Conservation (phyloP, 805 yeast genomes). For the Metschnikowia henanensis region DNA sequence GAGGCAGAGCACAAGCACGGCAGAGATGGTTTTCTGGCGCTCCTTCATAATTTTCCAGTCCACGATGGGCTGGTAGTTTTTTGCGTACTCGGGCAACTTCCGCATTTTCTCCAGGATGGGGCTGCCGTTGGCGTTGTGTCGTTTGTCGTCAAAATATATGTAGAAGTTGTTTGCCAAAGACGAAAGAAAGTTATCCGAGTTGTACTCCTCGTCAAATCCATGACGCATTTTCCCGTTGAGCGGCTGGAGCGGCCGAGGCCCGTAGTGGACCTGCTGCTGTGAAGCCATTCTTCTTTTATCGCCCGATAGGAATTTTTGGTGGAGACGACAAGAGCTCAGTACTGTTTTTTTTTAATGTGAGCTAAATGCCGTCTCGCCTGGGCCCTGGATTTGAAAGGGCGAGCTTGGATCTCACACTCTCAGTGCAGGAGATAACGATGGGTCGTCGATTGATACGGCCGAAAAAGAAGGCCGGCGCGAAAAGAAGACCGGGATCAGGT, state of each 20-base stretch:
- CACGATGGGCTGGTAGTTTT: constrained; percentile 65
- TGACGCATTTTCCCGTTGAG: constrained; percentile 60
- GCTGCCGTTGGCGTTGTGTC: constrained; percentile 88
- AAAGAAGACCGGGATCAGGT: too few species aligned
- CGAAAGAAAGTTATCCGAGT: constrained; percentile 54
- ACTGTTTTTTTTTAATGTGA: too few species aligned
- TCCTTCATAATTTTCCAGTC: constrained; percentile 94
- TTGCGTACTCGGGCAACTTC: constrained; percentile 34
- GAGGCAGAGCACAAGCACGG: constrained; percentile 86
- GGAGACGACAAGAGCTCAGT: too few species aligned
- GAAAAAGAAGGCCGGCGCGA: neutral
- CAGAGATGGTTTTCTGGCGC: constrained; percentile 89
- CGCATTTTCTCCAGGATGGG: constrained; percentile 63
- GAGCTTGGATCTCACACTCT: neutral
- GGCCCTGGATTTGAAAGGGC: neutral
- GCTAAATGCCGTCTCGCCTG: too few species aligned
- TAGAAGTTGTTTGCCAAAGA: constrained; percentile 66
- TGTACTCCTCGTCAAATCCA: constrained; percentile 64
- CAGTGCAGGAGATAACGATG: constrained; percentile 13
- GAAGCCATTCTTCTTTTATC: constrained; percentile 18
- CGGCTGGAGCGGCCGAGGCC: constrained; percentile 43
- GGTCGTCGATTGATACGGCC: too few species aligned
- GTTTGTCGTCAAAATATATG: constrained; percentile 86
- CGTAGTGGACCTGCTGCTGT: constrained; percentile 23
- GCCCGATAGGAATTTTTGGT: too few species aligned